phyloP scores from a whole-genome alignment of 805 yeast species.

The Helenozyma rhizophorensis region DNA sequence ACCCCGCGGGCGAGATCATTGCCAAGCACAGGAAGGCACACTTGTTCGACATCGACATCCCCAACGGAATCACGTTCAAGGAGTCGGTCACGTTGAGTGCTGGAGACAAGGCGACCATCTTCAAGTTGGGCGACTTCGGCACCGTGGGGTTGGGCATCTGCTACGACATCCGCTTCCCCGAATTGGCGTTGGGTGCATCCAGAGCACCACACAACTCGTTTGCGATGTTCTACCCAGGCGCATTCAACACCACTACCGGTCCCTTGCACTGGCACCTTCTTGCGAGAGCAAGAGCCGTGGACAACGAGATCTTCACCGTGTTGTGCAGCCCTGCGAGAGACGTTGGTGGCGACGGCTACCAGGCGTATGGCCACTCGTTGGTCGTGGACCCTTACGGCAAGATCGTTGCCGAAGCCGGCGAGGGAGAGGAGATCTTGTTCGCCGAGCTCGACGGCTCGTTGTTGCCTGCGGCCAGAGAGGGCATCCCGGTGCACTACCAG shows the following conservation, averaged over 20 bases:
- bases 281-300: conserved; percentile 71
- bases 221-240: conserved; percentile 80
- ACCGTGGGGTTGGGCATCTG: conserved; percentile 80
- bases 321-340: conserved; percentile 90
- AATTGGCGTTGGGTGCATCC: conserved; percentile 65
- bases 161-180: conserved; percentile 79
- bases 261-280: conserved; percentile 80
- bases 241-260: conserved; percentile 80
- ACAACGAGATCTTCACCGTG: conserved; percentile 54
- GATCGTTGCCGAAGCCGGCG: conserved; percentile 68
- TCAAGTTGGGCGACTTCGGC: conserved; percentile 48
- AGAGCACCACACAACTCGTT: conserved; percentile 57
- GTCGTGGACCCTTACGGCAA: conserved; percentile 62
- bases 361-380: conserved; percentile 64
- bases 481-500: conserved; percentile 67
- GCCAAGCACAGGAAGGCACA: conserved; percentile 92
- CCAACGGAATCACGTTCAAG: conserved; percentile 82
- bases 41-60: conserved; percentile 87
- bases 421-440: conserved; percentile 68
- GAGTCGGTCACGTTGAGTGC: conserved; percentile 74
- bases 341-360: conserved; percentile 47
- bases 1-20: conserved; percentile 66
- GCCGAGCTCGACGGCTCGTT: conserved; percentile 66
- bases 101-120: conserved; percentile 79
- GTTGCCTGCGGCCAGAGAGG: conserved; percentile 53